A percentile compares a stretch with the other conserved stretches of the same genome.
These are phyloP conservation scores for Boletus holoroseus DNA, from an alignment of 1,284 basidiomycete species.

Conservation along the genomic window DNA sequence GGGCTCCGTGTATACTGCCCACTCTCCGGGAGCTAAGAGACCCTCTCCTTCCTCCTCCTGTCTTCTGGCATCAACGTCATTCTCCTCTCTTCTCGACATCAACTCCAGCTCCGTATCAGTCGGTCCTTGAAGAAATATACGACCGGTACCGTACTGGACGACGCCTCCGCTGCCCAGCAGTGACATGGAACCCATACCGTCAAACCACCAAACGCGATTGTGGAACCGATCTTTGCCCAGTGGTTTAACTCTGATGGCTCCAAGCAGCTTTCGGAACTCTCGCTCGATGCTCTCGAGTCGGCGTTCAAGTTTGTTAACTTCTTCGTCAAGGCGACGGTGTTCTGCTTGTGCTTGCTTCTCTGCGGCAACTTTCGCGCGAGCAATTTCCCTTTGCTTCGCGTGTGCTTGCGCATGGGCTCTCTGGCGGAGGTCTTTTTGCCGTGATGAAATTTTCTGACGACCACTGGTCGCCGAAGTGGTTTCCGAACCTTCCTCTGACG, in stretches of 20 bases:
- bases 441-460: conserved; percentile 44
- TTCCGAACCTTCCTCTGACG: conserved; percentile 53
- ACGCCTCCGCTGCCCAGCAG: conserved; percentile 70
- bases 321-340: conserved; percentile 79
- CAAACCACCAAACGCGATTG: conserved; percentile 98
- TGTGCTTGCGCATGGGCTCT: conserved; percentile 56
- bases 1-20: conserved; percentile 83
- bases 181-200: conserved; percentile 85
- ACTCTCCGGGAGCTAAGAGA: conserved; percentile 70
- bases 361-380: conserved; percentile 66
- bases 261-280: conserved; percentile 85
- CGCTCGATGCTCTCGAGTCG: conserved; percentile 85
- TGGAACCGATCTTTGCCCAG: conserved; percentile 90
- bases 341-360: conserved; percentile 69
- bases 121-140: conserved; percentile 87
- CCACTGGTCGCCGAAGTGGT: conserved; percentile 39
- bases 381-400: conserved; percentile 71
- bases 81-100: conserved; percentile 53
- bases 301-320: conserved; percentile 73
- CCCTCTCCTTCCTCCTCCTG: conserved; percentile 75
- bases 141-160: conserved; percentile 80
- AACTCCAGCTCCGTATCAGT: conserved; percentile 72
- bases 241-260: conserved; percentile 80
- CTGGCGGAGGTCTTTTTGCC: conserved; percentile 49
- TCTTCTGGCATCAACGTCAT: conserved; percentile 56